phyloP scores from a whole-genome alignment of 73 alveolate species.

The Paramecium sexaurelia region DNA sequence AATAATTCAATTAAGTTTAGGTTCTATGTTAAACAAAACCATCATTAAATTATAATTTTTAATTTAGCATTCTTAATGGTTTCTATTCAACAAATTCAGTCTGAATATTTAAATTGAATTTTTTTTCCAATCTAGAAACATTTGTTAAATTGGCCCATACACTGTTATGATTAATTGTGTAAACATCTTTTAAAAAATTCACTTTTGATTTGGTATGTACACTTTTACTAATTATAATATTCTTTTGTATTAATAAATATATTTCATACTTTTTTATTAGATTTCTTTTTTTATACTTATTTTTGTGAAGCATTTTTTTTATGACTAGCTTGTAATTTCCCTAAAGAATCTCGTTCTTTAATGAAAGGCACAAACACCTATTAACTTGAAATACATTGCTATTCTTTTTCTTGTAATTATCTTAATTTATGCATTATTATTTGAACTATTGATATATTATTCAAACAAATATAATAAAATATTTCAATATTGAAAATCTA shows the following conservation, averaged over 20 bases:
- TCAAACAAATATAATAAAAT: background rate
- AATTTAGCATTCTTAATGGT: background rate
- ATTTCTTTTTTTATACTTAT: background rate
- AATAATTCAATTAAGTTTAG: background rate
- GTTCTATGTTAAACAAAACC: background rate
- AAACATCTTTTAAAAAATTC: slow-evolving; percentile 7
- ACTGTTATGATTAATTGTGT: background rate
- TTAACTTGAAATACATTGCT: background rate
- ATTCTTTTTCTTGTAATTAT: background rate
- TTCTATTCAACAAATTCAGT: background rate
- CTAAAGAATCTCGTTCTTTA: slow-evolving; percentile 29
- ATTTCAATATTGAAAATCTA: background rate
- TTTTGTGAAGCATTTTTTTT: background rate
- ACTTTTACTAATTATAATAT: background rate
- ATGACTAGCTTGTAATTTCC: background rate
- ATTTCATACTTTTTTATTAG: background rate
- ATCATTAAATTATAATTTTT: background rate
- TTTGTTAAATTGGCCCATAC: slow-evolving; percentile 8
- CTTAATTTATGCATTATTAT: background rate
- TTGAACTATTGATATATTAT: background rate
- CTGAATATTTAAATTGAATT: background rate
- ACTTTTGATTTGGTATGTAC: background rate
- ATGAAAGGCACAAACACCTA: background rate
- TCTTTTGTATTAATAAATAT: background rate
- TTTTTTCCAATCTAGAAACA: background rate